Evolutionary conservation across 2,329 filamentous ascomycete species (phyloP), one percentile per base, ranked within the genome.

Genomic region (Aureobasidium namibiae): DNA sequence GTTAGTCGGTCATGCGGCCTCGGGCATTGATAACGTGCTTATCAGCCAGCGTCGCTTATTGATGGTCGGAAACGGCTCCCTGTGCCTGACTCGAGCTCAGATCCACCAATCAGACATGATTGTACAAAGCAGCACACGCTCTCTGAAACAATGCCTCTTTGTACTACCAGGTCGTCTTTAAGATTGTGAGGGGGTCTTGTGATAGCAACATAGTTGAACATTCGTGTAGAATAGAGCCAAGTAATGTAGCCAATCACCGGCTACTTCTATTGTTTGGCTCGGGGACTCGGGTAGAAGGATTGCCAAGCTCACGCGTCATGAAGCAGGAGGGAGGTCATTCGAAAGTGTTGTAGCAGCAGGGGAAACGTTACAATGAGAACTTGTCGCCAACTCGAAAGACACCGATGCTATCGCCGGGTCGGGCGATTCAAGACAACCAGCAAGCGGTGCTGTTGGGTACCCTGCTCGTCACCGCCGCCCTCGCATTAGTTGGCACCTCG

Each of bases 401-500:
- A 36, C 42, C 39, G 54, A 57, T 57, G 54, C 14, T 48, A 48
- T 57, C 44, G 54, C 54, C 42, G 42, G 33, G 54, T 23, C 42
- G 54, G 41, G 42, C 48, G 54, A 23, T 57, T 18, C 42, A 48
- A 14, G 41, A 57, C 42, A 57, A 57, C 6, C 54, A 42, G 54
- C 54, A 57, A 57, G 54, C 42, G 23, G 58, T 46, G 41, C 41
- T 60, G 31, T 8, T 60, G n/a, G 39, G 36, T 33, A 52, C 58
- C 21, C 67, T 76, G 61, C 65, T 68, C 62, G 57, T 72, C 63
- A 65, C 72, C 58, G 70, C 69, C 24, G 62, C 71, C 13, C 62
- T 72, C 63, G 66, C 70, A 26, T 65, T 69, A 49, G 62, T 72
- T 38, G 68, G 69, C 59, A 70, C 67, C 14, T 71, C 74, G 1